Conservation (phyloP, 305 asterid genomes). For the Fraxinus sp. region DNA sequence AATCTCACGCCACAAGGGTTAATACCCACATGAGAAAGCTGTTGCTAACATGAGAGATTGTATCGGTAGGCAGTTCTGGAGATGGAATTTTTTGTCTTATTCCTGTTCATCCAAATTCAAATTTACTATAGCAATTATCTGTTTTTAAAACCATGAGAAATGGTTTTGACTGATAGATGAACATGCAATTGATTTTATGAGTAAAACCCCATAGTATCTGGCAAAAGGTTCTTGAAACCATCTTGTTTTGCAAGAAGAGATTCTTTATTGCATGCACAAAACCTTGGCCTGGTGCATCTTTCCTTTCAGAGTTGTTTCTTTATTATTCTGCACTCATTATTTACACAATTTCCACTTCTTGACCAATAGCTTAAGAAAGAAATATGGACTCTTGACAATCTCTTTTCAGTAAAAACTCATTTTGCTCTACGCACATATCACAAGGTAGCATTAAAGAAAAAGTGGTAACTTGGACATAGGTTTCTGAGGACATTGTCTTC, state of each 20-base stretch:
- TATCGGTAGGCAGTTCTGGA: neutral
- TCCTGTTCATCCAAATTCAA: neutral
- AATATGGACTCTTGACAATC: neutral
- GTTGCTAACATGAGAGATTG: neutral
- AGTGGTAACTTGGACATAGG: neutral
- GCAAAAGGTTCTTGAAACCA: neutral
- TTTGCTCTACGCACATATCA: neutral
- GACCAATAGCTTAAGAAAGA: neutral
- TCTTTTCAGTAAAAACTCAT: neutral
- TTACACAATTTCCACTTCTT: neutral
- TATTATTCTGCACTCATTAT: neutral
- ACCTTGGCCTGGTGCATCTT: neutral
- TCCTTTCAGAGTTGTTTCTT: neutral
- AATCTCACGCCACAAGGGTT: neutral
- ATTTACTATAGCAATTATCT: neutral
- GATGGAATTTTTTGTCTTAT: neutral
- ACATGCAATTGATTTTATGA: neutral
- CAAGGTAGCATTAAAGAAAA: neutral
- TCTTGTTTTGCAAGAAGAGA: neutral
- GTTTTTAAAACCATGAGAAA: neutral
- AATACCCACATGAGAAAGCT: neutral
- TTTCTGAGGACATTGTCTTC: neutral
- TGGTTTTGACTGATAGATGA: neutral
- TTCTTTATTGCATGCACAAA: neutral
- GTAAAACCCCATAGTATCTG: neutral